Evolutionary conservation across 257 asterid genomes (phyloP).

Genomic region (Apocynum venetum): DNA sequence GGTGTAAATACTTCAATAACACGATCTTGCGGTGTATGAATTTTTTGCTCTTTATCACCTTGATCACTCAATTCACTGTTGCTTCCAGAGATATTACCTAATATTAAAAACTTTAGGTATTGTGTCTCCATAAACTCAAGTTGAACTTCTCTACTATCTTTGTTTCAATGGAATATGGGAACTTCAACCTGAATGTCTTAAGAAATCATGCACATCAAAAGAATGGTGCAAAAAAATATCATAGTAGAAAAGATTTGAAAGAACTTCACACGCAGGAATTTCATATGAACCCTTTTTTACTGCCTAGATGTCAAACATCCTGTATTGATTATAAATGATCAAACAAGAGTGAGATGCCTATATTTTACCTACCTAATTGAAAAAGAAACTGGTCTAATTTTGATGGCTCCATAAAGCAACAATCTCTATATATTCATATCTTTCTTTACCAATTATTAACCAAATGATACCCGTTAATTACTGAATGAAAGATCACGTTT

Average conservation of each 20-base stretch:
- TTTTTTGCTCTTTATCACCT: slow-evolving; percentile 31
- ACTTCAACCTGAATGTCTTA: background rate
- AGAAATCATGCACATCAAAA: background rate
- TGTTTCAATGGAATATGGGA: background rate
- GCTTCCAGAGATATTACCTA: slow-evolving; percentile 41
- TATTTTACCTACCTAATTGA: background rate
- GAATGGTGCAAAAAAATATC: background rate
- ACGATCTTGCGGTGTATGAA: slow-evolving; percentile 46
- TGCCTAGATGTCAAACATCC: background rate
- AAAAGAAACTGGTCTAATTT: background rate
- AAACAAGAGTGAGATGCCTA: background rate
- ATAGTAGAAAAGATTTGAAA: background rate
- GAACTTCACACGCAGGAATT: background rate
- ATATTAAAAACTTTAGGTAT: slow-evolving; percentile 24
- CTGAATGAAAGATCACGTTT: background rate
- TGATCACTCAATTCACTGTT: slow-evolving; percentile 31
- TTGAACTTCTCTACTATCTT: background rate
- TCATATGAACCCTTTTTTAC: background rate
- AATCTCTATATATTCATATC: background rate
- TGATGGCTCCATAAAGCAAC: background rate
- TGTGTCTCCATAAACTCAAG: slow-evolving; percentile 15
- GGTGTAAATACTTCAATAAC: slow-evolving; percentile 74
- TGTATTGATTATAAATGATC: background rate
- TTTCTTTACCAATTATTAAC: background rate
- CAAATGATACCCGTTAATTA: background rate